These are phyloP conservation scores for Calonectria leucothoes DNA, from an alignment of 2,329 filamentous ascomycete genomes.

Conservation along the genomic window DNA sequence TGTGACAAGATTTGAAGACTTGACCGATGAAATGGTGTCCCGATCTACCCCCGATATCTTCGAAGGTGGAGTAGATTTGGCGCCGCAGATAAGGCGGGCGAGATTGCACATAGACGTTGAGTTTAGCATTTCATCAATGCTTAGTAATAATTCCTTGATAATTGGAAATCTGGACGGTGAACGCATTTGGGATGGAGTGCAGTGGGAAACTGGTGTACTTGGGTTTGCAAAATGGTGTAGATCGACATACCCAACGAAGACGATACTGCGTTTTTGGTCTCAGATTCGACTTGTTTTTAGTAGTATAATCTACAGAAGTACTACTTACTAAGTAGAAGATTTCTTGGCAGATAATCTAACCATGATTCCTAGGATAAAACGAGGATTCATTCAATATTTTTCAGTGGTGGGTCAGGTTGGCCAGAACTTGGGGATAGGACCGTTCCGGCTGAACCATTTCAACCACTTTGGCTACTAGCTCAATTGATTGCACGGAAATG, in stretches of 20 bases:
- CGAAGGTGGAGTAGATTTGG: neutral
- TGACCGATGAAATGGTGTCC: neutral
- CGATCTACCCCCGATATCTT: neutral
- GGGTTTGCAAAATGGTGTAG: neutral
- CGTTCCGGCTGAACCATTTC: neutral
- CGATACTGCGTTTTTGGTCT: neutral
- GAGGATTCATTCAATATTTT: neutral
- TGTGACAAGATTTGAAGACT: neutral
- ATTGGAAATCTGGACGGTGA: neutral
- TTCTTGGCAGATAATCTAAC: neutral
- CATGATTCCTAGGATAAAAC: neutral
- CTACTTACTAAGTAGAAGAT: neutral
- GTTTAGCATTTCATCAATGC: neutral
- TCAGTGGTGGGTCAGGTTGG: neutral
- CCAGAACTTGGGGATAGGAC: neutral
- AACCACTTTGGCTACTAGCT: neutral
- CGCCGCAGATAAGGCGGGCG: neutral
- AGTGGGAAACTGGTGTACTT: neutral
- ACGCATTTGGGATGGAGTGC: neutral
- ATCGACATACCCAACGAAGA: neutral
- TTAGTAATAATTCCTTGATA: neutral
- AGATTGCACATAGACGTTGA: neutral
- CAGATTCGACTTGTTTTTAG: neutral
- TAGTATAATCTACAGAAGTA: neutral
- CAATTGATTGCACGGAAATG: too few relatives aligned